Conservation (phyloP, 129 eudicot species). For the Sambucus nigra region DNA sequence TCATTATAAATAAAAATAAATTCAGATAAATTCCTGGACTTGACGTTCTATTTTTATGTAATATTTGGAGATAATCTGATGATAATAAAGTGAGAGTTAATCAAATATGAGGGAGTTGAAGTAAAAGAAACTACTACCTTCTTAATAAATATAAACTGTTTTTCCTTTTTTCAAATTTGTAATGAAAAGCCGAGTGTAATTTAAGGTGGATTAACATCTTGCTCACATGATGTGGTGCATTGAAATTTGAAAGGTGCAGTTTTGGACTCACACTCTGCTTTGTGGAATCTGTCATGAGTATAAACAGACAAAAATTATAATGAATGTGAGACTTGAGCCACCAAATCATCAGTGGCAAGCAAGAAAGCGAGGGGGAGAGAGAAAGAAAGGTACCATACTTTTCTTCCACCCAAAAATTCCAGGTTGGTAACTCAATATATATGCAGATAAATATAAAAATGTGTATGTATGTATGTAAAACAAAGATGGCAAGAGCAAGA, state of each 20-base stretch:
- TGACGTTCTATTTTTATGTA: too few species aligned
- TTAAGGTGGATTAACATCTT: too few species aligned
- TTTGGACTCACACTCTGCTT: slow-evolving; percentile 2
- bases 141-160: too few species aligned
- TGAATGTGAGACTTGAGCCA: slow-evolving; percentile 14
- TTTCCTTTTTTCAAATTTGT: too few species aligned
- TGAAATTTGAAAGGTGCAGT: slow-evolving; percentile 17
- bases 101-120: too few species aligned
- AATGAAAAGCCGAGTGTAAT: too few species aligned
- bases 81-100: too few species aligned
- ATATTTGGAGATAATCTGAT: too few species aligned
- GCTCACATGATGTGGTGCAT: slow-evolving; percentile 15
- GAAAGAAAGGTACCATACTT: slow-evolving; percentile 9
- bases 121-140: too few species aligned
- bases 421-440: slow-evolving; percentile 2
- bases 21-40: too few species aligned
- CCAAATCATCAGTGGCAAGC: slow-evolving; percentile 3
- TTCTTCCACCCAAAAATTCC: slow-evolving; percentile 14
- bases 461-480: background rate
- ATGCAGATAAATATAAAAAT: background rate
- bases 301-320: slow-evolving; percentile 12
- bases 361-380: background rate
- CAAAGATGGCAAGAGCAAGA: slow-evolving; percentile 2
- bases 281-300: slow-evolving; percentile 16
- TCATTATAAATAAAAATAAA: too few species aligned